Base-by-base conservation (phyloP, 148 eudicot genomes). In the Camellia sinensis region DNA sequence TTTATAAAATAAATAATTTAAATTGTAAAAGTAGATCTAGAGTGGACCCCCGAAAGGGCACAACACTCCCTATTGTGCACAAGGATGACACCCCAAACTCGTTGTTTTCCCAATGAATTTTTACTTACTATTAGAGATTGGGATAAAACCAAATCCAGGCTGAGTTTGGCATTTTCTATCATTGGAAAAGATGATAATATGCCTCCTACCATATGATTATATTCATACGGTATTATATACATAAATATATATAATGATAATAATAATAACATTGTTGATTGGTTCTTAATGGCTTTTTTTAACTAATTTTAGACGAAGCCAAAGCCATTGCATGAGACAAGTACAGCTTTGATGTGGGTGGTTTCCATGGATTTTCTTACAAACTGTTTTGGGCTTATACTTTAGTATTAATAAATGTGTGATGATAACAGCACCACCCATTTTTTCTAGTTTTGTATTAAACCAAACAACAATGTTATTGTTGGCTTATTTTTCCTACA, bases 171-270 rank as follows among this genome's bases (percentile, higher is more conserved):
- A 15, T 17, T 77, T 78, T 67, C 73, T 53, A 40, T 78, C 62
- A 17, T 78, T 78, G 74, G 73, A 78, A 68, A 75, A 75, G 80
- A 67, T 67, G 74, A 78, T 65, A 19, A 52, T 21, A 37, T 3
- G 69, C 22, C 13, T 65, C 1, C 37, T 29, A 1, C 37, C 37
- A 29, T 29, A 3, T 17, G 19, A 61, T 18, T 19, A 46, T 18
- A 17, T 61, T 4, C 18, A 61, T 21, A 21, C 5, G 2, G 4
- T 4, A 5, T 3, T 21, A n/a, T n/a, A n/a, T 64, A 0, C 5
- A 6, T 64, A n/a, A n/a, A 21, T 64, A 21, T n/a, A n/a, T 64
- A 3, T 19, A n/a, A 4, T n/a, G 6, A 21, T 64, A n/a, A n/a
- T 7, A 3, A 17, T 2, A 21, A 7, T 65, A 65, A 21, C 41